These are phyloP conservation scores for Torrubiella hemipterigena DNA, from an alignment of 2,329 filamentous ascomycete species.

Conservation along the genomic window DNA sequence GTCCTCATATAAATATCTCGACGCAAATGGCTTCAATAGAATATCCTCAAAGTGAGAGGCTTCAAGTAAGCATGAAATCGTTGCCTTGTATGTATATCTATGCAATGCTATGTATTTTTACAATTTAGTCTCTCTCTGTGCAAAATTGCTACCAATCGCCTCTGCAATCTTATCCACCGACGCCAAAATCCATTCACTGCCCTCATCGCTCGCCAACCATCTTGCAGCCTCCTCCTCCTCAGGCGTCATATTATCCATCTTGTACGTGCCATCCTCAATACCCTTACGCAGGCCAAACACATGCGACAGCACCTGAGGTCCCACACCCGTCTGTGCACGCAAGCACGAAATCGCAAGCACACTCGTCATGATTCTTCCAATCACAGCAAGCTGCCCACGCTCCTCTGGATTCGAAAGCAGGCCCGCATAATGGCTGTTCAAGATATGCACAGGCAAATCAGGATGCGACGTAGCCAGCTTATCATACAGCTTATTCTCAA, in stretches of 20 bases:
- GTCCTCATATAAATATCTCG: too few species aligned
- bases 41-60: too few species aligned
- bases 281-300: slow-evolving; percentile 72
- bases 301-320: slow-evolving; percentile 70
- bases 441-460: slow-evolving; percentile 69
- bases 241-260: slow-evolving; percentile 18
- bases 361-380: slow-evolving; percentile 61
- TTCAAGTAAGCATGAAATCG: too few species aligned
- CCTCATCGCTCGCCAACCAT: slow-evolving; percentile 33
- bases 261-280: slow-evolving; percentile 51
- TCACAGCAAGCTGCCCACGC: slow-evolving; percentile 32
- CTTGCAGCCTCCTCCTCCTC: slow-evolving; percentile 18
- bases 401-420: slow-evolving; percentile 57
- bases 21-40: too few species aligned
- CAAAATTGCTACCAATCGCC: slow-evolving; percentile 30
- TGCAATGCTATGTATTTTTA: too few species aligned
- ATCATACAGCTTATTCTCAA: slow-evolving; percentile 56
- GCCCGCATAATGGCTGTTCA: slow-evolving; percentile 61
- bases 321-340: slow-evolving; percentile 69
- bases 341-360: slow-evolving; percentile 64
- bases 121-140: slow-evolving; percentile 13
- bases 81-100: too few species aligned
- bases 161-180: slow-evolving; percentile 32
- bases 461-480: slow-evolving; percentile 69
- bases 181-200: slow-evolving; percentile 32